Conservation (phyloP, 1,284 basidiomycete species). For the Moesziomyces sp. region DNA sequence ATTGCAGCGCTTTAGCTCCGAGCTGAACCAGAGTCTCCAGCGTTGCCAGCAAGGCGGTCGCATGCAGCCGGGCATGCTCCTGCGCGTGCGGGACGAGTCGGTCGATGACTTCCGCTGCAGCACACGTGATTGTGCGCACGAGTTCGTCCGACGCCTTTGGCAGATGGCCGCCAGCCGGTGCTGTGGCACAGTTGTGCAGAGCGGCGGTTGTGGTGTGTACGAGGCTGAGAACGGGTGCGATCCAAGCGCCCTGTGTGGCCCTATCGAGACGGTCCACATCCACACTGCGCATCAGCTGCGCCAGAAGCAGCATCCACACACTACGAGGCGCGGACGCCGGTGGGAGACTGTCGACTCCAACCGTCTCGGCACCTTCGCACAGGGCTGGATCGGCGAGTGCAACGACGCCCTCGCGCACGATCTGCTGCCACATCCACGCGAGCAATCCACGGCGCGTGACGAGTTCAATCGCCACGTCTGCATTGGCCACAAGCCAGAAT, state of each 20-base stretch:
- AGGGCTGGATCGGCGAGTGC: slow-evolving; percentile 11
- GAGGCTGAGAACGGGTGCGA: slow-evolving; percentile 12
- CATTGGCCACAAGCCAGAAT: slow-evolving; percentile 28
- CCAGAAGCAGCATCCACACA: slow-evolving; percentile 20
- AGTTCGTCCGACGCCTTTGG: slow-evolving; percentile 14
- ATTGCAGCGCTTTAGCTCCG: neutral
- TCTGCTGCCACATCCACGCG: slow-evolving; percentile 53
- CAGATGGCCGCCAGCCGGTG: neutral
- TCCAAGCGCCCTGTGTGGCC: slow-evolving; percentile 27
- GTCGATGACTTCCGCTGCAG: slow-evolving; percentile 15
- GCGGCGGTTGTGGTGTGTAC: slow-evolving; percentile 17
- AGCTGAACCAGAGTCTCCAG: slow-evolving; percentile 9
- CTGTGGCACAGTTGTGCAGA: slow-evolving; percentile 16
- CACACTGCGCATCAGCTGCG: slow-evolving; percentile 15
- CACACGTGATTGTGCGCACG: slow-evolving; percentile 9
- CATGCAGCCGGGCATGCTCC: slow-evolving; percentile 1
- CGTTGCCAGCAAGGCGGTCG: slow-evolving; percentile 1
- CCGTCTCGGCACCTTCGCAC: neutral
- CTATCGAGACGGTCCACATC: slow-evolving; percentile 41
- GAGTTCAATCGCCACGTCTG: slow-evolving; percentile 45
- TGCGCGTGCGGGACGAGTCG: slow-evolving; percentile 13
- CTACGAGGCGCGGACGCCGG: slow-evolving; percentile 5
- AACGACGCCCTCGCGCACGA: slow-evolving; percentile 30
- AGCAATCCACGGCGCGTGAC: slow-evolving; percentile 44
- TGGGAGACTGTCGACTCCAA: neutral